phyloP scores from a whole-genome alignment of 352 stramenopile species.

The Globisporangium spiculum region DNA sequence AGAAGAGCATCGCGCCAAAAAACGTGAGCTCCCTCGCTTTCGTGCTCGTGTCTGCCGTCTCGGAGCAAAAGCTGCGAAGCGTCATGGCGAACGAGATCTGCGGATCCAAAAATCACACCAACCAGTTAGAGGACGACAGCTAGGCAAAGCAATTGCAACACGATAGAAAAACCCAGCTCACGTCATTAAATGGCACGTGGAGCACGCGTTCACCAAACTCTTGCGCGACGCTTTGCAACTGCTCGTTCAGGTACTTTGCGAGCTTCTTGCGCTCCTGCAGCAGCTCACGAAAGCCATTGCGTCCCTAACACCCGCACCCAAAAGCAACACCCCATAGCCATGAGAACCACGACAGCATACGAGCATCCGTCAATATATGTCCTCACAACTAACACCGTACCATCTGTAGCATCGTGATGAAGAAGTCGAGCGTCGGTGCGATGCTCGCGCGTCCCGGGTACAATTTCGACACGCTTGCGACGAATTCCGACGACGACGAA shows the following conservation, averaged over 20 bases:
- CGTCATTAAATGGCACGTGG: slow-evolving; percentile 88
- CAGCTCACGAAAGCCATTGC: slow-evolving; percentile 85
- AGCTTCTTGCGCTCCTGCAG: slow-evolving; percentile 86
- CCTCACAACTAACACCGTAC: slow-evolving; percentile 35
- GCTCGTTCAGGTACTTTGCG: slow-evolving; percentile 63
- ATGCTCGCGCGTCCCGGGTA: slow-evolving; percentile 96
- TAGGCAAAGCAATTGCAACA: neutral
- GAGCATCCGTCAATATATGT: neutral
- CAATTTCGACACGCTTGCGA: slow-evolving; percentile 87
- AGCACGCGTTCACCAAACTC: slow-evolving; percentile 92
- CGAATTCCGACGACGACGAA: slow-evolving; percentile 64
- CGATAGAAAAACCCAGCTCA: slow-evolving; percentile 15
- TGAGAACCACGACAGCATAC: neutral
- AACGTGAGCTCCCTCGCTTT: slow-evolving; percentile 61
- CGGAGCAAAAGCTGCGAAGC: slow-evolving; percentile 62
- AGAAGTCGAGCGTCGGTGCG: slow-evolving; percentile 95
- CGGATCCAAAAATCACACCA: neutral
- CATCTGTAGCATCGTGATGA: slow-evolving; percentile 99
- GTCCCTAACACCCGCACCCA: slow-evolving; percentile 27
- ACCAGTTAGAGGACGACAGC: neutral
- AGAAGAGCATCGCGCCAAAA: slow-evolving; percentile 99
- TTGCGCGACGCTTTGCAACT: slow-evolving; percentile 69
- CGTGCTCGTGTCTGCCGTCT: slow-evolving; percentile 25
- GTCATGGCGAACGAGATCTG: slow-evolving; percentile 91
- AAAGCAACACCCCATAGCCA: neutral